Evolutionary conservation across 441 rosid genomes (phyloP).

Genomic region (Capsella rubella): DNA sequence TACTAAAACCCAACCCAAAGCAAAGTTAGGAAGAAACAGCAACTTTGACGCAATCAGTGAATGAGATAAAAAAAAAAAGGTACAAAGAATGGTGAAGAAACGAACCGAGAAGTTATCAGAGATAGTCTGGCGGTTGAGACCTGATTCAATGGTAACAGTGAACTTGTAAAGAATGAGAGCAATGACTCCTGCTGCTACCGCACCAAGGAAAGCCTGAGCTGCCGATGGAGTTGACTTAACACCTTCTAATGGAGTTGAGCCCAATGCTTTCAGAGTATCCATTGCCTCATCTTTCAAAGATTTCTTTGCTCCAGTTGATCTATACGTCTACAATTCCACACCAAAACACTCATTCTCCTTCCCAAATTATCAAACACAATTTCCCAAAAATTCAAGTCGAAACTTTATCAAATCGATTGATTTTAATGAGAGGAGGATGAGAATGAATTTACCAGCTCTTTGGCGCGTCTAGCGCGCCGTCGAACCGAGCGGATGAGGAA

Average conservation of each 20-base stretch:
- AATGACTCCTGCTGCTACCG: slow-evolving; percentile 75
- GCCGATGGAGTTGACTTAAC: slow-evolving; percentile 69
- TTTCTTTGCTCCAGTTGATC: slow-evolving; percentile 67
- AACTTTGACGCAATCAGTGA: slow-evolving; percentile 21
- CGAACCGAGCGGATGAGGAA: slow-evolving; percentile 88
- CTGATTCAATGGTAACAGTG: slow-evolving; percentile 70
- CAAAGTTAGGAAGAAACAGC: slow-evolving; percentile 7
- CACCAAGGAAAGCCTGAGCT: slow-evolving; percentile 79
- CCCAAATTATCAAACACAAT: not conserved
- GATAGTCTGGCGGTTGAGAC: slow-evolving; percentile 75
- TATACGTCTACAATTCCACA: slow-evolving; percentile 54
- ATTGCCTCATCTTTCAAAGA: slow-evolving; percentile 77
- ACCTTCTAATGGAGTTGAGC: slow-evolving; percentile 56
- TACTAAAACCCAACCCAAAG: not conserved
- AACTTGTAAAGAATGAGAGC: slow-evolving; percentile 87
- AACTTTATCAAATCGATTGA: not conserved
- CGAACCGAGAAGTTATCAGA: slow-evolving; percentile 85
- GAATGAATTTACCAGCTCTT: slow-evolving; percentile 57
- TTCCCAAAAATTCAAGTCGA: slow-evolving; percentile 4
- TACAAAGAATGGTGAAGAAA: slow-evolving; percentile 17
- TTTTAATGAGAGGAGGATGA: not conserved
- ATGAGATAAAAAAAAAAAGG: not conserved
- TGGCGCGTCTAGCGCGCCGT: slow-evolving; percentile 78
- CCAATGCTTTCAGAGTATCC: slow-evolving; percentile 67
- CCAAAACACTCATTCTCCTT: not conserved